Evolutionary conservation across 108 stramenopile genomes (phyloP).

Genomic region (Discostella stelligeroides): DNA sequence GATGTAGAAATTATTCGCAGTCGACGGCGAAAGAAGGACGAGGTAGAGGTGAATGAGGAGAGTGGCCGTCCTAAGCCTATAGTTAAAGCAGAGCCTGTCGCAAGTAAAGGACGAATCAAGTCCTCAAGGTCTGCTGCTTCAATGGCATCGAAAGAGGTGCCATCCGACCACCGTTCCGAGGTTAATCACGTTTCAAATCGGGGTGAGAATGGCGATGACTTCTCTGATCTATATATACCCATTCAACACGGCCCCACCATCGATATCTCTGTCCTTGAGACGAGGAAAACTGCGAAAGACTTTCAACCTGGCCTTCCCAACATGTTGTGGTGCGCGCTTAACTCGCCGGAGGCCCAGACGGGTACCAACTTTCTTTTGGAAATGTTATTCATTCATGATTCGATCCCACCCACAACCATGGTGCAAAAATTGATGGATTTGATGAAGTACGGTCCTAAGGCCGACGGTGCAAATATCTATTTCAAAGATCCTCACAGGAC

Average conservation of each 20-base stretch:
- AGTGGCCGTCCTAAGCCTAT: constrained; percentile 1
- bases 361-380: constrained; percentile 37
- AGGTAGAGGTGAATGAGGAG: constrained; percentile 5
- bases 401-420: constrained; percentile 26
- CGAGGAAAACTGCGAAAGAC: constrained; percentile 28
- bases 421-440: constrained; percentile 40
- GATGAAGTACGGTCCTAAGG: constrained; percentile 47
- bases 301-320: constrained; percentile 43
- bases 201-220: background rate
- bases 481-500: constrained; percentile 51
- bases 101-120: background rate
- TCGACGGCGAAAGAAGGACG: constrained; percentile 18
- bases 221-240: constrained; percentile 6
- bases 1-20: constrained; percentile 18
- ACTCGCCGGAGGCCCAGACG: constrained; percentile 48
- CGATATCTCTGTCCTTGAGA: background rate
- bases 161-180: background rate
- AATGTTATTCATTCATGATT: constrained; percentile 31
- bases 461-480: constrained; percentile 38
- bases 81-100: constrained; percentile 1
- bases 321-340: constrained; percentile 47
- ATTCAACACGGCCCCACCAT: constrained; percentile 14
- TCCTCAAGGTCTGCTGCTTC: background rate
- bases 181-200: background rate
- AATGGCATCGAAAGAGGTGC: constrained; percentile 5